Conservation (phyloP, 305 asterid species). For the Fraxinus sp. region DNA sequence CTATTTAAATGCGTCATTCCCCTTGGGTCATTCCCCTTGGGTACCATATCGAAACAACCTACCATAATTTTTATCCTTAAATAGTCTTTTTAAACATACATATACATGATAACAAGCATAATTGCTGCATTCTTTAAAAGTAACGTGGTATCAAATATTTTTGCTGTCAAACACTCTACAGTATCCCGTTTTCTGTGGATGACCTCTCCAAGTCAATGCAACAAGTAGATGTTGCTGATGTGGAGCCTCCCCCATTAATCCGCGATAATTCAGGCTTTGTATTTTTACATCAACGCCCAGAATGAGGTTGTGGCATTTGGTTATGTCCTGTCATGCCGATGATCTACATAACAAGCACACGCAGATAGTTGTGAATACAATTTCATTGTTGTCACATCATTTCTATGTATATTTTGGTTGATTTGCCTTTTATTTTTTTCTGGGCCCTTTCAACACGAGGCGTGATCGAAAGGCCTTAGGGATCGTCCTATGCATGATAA, state of each 20-base stretch:
- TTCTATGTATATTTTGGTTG: slow-evolving; percentile 47
- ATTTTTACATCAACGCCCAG: slow-evolving; percentile 74
- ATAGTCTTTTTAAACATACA: not conserved
- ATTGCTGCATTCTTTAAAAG: not conserved
- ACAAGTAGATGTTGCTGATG: slow-evolving; percentile 70
- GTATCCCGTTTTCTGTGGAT: slow-evolving; percentile 95
- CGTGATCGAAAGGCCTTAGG: slow-evolving; percentile 35
- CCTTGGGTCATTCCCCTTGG: not conserved
- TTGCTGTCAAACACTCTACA: slow-evolving; percentile 40
- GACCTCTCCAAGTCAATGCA: slow-evolving; percentile 91
- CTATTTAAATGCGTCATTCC: not conserved
- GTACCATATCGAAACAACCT: not conserved
- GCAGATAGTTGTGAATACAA: slow-evolving; percentile 46
- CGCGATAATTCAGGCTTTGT: slow-evolving; percentile 92
- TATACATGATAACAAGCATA: not conserved
- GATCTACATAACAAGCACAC: slow-evolving; percentile 26
- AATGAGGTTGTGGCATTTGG: slow-evolving; percentile 29
- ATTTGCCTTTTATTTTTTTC: slow-evolving; percentile 40
- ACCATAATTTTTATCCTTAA: not conserved
- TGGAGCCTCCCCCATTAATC: slow-evolving; percentile 93
- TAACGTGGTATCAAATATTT: not conserved
- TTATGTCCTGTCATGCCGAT: slow-evolving; percentile 18
- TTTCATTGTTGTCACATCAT: slow-evolving; percentile 22
- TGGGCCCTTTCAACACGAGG: slow-evolving; percentile 41
- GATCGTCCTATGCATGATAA: slow-evolving; percentile 31